Evolutionary conservation across 768 basidiomycete species (phyloP).

Genomic region (Porphyrellus cyaneotinctus): DNA sequence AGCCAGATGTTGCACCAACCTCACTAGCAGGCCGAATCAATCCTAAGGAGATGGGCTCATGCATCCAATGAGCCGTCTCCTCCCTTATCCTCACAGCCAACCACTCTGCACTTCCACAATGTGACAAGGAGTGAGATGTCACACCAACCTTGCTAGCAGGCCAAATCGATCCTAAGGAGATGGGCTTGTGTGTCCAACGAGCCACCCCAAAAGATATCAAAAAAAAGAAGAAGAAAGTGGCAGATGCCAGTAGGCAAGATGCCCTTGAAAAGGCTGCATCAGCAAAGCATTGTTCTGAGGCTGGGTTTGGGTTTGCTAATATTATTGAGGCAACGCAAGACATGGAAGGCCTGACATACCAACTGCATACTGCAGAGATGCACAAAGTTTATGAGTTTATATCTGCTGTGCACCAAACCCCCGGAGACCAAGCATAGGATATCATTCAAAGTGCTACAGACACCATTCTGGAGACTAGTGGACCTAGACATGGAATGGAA

Average conservation of each 20-base stretch:
- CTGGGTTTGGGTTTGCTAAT: conserved; percentile 77
- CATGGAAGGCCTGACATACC: conserved; percentile 88
- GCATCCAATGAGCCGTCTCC: conserved; percentile 87
- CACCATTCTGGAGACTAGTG: conserved; percentile 70
- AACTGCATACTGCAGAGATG: conserved; percentile 91
- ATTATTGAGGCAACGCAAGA: conserved; percentile 93
- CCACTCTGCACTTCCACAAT: conserved; percentile 70
- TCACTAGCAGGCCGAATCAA: conserved; percentile 89
- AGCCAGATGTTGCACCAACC: conserved; percentile 95
- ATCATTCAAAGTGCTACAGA: conserved; percentile 96
- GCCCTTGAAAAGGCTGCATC: conserved; percentile 51
- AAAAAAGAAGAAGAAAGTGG: conserved; percentile 89
- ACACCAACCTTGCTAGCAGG: conserved; percentile 91
- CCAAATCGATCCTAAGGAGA: conserved; percentile 81
- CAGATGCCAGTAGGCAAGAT: conserved; percentile 47
- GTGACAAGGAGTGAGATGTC: conserved; percentile 96
- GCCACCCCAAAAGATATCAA: conserved; percentile 84
- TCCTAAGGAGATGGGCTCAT: conserved; percentile 91
- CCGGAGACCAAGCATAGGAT: conserved; percentile 95
- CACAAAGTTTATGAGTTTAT: conserved; percentile 93
- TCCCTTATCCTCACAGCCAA: conserved; percentile 94
- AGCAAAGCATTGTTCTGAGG: conserved; percentile 57
- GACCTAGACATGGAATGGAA: conserved; percentile 80
- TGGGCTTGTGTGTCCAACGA: conserved; percentile 87
- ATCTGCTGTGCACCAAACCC: conserved; percentile 72